These are phyloP conservation scores for Lecanicillium sp. DNA, from an alignment of 2,329 filamentous ascomycete species.

Conservation along the genomic window DNA sequence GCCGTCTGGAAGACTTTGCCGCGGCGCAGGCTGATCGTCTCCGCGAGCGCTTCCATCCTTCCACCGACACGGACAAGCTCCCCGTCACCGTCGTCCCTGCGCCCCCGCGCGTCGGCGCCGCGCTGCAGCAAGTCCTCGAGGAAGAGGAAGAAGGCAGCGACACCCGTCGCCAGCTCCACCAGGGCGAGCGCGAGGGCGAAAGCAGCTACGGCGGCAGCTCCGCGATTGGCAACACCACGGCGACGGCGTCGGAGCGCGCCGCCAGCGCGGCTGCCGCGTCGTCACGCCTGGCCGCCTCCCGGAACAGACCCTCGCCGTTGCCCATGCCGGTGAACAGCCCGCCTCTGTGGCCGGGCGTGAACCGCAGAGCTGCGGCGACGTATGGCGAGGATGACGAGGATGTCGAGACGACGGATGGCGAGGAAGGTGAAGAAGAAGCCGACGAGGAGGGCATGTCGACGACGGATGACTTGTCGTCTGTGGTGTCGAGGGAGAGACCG, in stretches of 20 bases:
- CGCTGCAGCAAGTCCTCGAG: slow-evolving; percentile 50
- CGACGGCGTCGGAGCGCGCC: slow-evolving; percentile 1
- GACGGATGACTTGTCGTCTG: slow-evolving; percentile 20
- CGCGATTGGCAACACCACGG: neutral
- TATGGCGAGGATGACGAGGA: slow-evolving; percentile 29
- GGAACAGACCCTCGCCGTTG: slow-evolving; percentile 12
- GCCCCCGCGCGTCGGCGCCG: slow-evolving; percentile 51
- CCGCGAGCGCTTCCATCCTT: slow-evolving; percentile 49
- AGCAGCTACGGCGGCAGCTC: slow-evolving; percentile 8
- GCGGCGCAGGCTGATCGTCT: slow-evolving; percentile 55
- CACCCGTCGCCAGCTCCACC: neutral
- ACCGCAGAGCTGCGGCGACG: slow-evolving; percentile 24
- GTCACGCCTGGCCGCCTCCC: slow-evolving; percentile 22
- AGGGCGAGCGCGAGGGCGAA: neutral
- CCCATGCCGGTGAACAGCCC: slow-evolving; percentile 27
- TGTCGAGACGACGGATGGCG: slow-evolving; percentile 25
- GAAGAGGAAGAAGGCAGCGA: slow-evolving; percentile 36
- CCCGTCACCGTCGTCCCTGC: slow-evolving; percentile 57
- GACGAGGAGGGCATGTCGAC: slow-evolving; percentile 25
- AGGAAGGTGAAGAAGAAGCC: slow-evolving; percentile 28
- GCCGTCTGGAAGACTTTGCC: slow-evolving; percentile 55
- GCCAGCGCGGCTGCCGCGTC: slow-evolving; percentile 13
- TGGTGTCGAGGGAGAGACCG: slow-evolving; percentile 6
- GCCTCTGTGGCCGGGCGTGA: slow-evolving; percentile 39
- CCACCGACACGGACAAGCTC: slow-evolving; percentile 47